Evolutionary conservation across 305 asterid species (phyloP).

Genomic region (Solanum hybrid): DNA sequence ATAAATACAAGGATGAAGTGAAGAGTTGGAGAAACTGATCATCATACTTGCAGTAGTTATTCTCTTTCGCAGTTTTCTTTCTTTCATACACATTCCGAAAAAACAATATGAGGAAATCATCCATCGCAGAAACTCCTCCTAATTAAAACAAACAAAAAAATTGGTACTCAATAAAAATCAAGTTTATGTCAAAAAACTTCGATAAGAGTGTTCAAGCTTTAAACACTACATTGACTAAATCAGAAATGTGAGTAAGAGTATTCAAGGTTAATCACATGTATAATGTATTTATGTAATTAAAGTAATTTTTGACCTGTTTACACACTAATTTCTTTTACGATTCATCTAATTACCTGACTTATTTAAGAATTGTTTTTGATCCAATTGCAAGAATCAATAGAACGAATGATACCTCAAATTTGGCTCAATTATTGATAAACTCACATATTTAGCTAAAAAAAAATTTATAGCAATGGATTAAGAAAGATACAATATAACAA

Average conservation of each 20-base stretch:
- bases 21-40: slow-evolving; percentile 68
- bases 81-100: slow-evolving; percentile 35
- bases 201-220: too few relatives aligned
- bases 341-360: neutral
- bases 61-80: slow-evolving; percentile 26
- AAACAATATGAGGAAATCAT: slow-evolving; percentile 48
- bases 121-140: slow-evolving; percentile 68
- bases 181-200: neutral
- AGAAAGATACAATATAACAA: neutral
- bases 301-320: neutral
- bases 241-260: neutral
- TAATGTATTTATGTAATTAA: neutral
- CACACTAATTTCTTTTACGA: neutral
- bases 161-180: neutral
- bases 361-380: neutral
- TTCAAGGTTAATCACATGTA: neutral
- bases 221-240: neutral
- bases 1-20: slow-evolving; percentile 61
- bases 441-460: neutral
- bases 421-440: neutral
- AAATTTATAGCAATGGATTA: neutral
- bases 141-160: neutral
- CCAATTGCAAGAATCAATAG: neutral
- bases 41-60: slow-evolving; percentile 63
- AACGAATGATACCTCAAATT: neutral